Evolutionary conservation across 2,329 filamentous ascomycete species (phyloP), one percentile per base, ranked within the genome.

Genomic region (Alternaria triticimaculans): DNA sequence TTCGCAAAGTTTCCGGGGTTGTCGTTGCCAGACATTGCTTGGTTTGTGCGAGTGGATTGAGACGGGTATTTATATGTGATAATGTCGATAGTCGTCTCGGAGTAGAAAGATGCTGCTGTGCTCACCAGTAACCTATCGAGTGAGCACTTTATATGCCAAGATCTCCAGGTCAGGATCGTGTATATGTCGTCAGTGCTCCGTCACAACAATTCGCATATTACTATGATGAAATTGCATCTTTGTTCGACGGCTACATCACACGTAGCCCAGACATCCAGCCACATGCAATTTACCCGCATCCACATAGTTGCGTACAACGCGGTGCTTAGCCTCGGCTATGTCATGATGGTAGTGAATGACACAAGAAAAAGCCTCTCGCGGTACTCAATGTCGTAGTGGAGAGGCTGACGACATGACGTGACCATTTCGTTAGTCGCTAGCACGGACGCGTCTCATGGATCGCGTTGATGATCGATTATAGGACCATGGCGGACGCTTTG

Each of bases 1-100:
- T 85, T 85, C 76, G 82, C 82, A 67, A 85, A 85, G 77, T 85
- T 85, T 60, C 80, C 82, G 45, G 82, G 82, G 74, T 84, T 84
- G 49, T 79, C 79, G 76, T 84, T 84, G 61, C 67, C 65, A 53
- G 72, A 62, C 68, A 76, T 41, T 75, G 26, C 33, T 43, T 50
- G 33, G 15, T 28, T 33, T 46, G 6, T 15, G 48, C 7, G 21
- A 15, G 12, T n/a, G n/a, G 25, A 15, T 50, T n/a, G 48, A 50
- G 15, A 30, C 14, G 5, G 23, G 48, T 50, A 15, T 25, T n/a
- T 15, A 28, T 18, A 10, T 46, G 14, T 23, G 20, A 46, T 21
- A 46, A 23, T 20, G 21, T 46, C 21, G 44, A 46, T 30, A 18
- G 23, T 50, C 18, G n/a, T 12, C n/a, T 50, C 14, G 23, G n/a